Evolutionary conservation across 352 stramenopile species (phyloP), one percentile per base, ranked within the genome.

Genomic region (Pythium pectinolyticum): DNA sequence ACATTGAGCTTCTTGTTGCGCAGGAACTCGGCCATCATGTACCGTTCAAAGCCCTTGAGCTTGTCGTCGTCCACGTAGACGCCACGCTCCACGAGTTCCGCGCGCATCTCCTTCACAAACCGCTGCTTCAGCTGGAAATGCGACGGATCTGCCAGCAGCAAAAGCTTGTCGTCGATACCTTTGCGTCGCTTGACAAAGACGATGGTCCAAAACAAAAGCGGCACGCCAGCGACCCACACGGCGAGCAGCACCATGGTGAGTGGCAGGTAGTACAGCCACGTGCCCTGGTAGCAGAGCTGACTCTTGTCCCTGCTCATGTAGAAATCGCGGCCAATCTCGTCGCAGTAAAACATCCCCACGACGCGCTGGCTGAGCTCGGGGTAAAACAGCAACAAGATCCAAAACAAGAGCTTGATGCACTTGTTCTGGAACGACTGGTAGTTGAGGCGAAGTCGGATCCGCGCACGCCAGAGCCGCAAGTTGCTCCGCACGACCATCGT

Each of bases 321-420:
- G 56, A 73, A 84, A 15, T 77, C 66, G 4, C 60, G 56, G 12
- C 81, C 83, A 17, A 92, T 73, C 57, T 92, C 80, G 31, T 89
- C 74, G 56, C 83, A 92, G 69, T 92, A 90, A 31, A 90, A 92
- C n/a, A 78, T 75, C 1, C 77, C 78, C 28, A 92, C 61, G 47
- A 84, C 77, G 6, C 80, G 82, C 58, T 88, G 77, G 51, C 79
- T 87, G n/a, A 92, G 57, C 51, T 89, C 79, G 2, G 83, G 83
- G 47, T 92, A 90, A 22, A 88, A 89, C 19, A 92, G 30, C 20
- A 92, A 52, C 39, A 89, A 52, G 19, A 92, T 70, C 81, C 83
- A 92, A 52, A 92, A 89, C 25, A 87, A 69, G 22, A 92, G 57
- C 62, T 90, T 92, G 58, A 85, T 86, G 52, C 81, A 90, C 59